Evolutionary conservation across 2,329 filamentous ascomycete species (phyloP).

Genomic region (Beauveria asiatica): DNA sequence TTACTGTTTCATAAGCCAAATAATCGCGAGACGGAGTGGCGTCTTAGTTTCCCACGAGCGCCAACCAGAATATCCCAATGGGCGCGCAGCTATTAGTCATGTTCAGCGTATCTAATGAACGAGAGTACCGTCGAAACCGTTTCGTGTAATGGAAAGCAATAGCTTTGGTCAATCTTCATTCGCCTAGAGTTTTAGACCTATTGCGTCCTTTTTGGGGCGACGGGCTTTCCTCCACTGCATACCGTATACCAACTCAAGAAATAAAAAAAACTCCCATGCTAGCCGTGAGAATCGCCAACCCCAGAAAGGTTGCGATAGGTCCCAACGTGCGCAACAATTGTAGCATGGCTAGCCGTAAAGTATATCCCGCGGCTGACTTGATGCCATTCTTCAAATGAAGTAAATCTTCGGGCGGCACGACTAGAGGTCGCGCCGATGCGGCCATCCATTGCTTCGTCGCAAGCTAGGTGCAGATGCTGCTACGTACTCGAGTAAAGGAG

Average conservation of each 20-base stretch:
- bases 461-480: neutral
- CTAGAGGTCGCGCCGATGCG: neutral
- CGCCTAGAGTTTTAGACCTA: neutral
- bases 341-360: neutral
- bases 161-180: neutral
- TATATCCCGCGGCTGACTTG: neutral
- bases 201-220: neutral
- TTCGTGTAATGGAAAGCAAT: neutral
- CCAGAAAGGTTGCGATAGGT: conserved; percentile 5
- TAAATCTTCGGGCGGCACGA: neutral
- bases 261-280: neutral
- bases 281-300: neutral
- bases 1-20: neutral
- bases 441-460: neutral
- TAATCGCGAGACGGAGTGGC: neutral
- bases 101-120: neutral
- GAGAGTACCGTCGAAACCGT: neutral
- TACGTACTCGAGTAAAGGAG: neutral
- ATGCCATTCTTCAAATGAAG: neutral
- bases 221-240: neutral
- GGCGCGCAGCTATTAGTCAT: neutral
- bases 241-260: neutral
- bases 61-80: neutral
- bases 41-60: neutral
- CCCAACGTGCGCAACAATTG: neutral